phyloP scores from a whole-genome alignment of 139 green algal genomes.

The Gonium pectorale region DNA sequence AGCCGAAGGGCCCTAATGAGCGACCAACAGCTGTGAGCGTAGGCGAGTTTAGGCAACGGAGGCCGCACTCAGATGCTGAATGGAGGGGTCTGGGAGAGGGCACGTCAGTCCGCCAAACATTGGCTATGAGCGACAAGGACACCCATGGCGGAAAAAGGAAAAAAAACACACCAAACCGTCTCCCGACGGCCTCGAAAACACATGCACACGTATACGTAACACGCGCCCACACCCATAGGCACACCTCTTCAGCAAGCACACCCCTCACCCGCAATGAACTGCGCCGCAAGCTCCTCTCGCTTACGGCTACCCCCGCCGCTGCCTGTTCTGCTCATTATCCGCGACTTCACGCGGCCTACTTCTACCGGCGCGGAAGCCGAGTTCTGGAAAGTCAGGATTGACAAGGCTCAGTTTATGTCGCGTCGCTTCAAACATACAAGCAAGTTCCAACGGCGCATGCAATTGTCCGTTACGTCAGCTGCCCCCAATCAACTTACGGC shows the following conservation, averaged over 20 bases:
- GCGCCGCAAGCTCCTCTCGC: slow-evolving; percentile 9
- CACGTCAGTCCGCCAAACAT: no score
- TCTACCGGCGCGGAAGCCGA: no score
- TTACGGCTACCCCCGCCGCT: background rate
- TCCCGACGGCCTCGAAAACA: no score
- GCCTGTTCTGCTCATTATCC: background rate
- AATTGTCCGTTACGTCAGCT: background rate
- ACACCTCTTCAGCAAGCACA: background rate
- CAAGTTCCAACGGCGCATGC: no score
- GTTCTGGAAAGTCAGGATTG: no score
- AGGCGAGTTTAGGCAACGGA: background rate
- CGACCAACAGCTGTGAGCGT: background rate
- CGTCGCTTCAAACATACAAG: no score
- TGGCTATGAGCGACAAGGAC: background rate
- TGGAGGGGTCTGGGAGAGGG: background rate
- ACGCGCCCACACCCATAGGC: background rate
- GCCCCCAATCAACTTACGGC: background rate
- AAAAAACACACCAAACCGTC: no score
- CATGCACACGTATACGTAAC: background rate
- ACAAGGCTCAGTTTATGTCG: no score
- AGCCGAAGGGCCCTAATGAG: background rate
- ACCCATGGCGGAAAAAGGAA: background rate
- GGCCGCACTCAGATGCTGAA: background rate
- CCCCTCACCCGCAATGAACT: slow-evolving; percentile 9
- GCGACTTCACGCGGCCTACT: no score